Base-by-base conservation (phyloP, 108 stramenopile species). In the Nitzschia inconspicua region DNA sequence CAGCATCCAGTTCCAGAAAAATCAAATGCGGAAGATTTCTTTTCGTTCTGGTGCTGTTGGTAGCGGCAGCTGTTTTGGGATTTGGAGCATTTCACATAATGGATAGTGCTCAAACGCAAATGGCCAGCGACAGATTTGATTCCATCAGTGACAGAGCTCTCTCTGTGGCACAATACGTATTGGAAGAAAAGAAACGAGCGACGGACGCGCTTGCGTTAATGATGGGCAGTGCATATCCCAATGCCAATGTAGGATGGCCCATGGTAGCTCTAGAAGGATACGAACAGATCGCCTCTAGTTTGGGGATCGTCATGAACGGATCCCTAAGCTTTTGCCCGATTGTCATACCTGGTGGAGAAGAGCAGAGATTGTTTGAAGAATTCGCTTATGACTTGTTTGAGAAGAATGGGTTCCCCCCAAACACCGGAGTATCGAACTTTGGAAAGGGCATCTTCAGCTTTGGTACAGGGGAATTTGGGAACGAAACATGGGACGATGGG, bases 361-460 rank as follows among this genome's bases (percentile, higher is more conserved):
- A 52, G 22, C 60, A 49, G 24, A 9, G 10, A 34, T 19, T 1
- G 18, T 65, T 65, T 46, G 64, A 65, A 40, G 64, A 41, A 1
- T 70, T 44, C 28, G 60, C 49, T 9, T 70, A 61, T 35, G 28
- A 53, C 40, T 53, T 54, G 4, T 70, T 42, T 13, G 44, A 70
- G 0, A 14, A 35, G 0, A 41, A 36, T 23, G 25, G 25, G 1
- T 49, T 27, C 20, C 44, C 30, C 23, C 43, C 44, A 13, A 26
- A n/a, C 3, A 61, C 68, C 24, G 60, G 51, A 26, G 43, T 29
- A 0, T 60, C 47, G 27, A n/a, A n/a, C 2, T 70, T 70, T 50
- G 68, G 68, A 31, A 52, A 55, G 26, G 68, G 68, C 9, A 47
- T 70, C 28, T 70, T 27, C 26, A 40, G 50, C 13, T 35, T 52